phyloP scores from a whole-genome alignment of 805 yeast species.

The Yarrowia porcina region DNA sequence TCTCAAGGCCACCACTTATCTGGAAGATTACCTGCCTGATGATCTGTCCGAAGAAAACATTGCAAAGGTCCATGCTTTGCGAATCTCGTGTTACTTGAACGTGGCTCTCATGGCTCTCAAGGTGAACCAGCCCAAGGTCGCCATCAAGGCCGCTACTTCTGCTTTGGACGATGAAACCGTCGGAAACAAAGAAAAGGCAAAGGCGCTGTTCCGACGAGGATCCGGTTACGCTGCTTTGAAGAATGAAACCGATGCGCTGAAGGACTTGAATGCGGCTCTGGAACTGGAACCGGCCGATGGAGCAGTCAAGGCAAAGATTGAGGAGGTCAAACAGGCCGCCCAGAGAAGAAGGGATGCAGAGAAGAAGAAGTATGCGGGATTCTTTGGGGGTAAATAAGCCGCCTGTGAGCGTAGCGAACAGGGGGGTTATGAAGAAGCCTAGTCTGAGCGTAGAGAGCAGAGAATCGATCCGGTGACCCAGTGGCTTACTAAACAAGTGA shows the following conservation, averaged over 20 bases:
- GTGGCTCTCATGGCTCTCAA: conserved; percentile 73
- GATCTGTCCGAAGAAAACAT: conserved; percentile 57
- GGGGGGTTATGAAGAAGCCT: too few relatives aligned
- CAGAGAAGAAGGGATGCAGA: conserved; percentile 28
- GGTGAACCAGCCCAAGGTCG: conserved; percentile 52
- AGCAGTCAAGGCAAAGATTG: conserved; percentile 34
- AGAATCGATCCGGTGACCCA: too few relatives aligned
- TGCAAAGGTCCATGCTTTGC: conserved; percentile 43
- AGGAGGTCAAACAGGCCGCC: conserved; percentile 31
- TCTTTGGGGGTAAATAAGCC: conserved; percentile 27
- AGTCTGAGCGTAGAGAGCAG: too few relatives aligned
- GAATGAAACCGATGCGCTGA: conserved; percentile 67
- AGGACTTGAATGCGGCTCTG: conserved; percentile 64
- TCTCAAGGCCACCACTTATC: conserved; percentile 64
- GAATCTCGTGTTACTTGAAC: conserved; percentile 63
- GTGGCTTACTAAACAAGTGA: too few relatives aligned
- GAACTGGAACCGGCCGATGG: conserved; percentile 53
- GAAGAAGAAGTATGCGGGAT: conserved; percentile 35
- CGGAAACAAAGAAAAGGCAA: conserved; percentile 70
- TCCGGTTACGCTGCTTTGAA: conserved; percentile 60
- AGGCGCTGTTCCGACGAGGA: conserved; percentile 86
- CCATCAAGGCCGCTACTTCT: conserved; percentile 57
- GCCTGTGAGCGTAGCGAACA: too few relatives aligned
- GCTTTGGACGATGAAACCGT: conserved; percentile 60
- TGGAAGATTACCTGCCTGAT: conserved; percentile 71